These are phyloP conservation scores for Physcia stellaris DNA, from an alignment of 495 filamentous ascomycete genomes.

Conservation along the genomic window DNA sequence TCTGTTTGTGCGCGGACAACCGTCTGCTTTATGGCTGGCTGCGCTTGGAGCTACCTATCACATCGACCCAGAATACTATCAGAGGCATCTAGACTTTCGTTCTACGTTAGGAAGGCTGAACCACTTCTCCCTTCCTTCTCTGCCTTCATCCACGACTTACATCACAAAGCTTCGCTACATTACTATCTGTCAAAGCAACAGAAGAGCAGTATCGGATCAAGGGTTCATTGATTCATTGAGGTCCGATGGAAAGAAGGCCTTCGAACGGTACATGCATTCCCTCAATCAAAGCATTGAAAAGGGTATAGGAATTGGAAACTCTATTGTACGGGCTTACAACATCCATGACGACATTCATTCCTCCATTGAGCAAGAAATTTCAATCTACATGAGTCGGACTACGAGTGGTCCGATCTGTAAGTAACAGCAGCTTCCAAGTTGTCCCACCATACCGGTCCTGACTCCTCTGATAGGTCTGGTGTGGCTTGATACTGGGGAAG, in stretches of 20 bases:
- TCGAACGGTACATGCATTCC: neutral
- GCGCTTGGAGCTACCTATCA: conserved; percentile 12
- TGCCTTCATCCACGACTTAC: conserved; percentile 13
- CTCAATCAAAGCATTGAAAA: neutral
- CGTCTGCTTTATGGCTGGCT: conserved; percentile 16
- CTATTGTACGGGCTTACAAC: neutral
- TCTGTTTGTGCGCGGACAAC: conserved; percentile 14
- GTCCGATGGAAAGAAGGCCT: neutral
- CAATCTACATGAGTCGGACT: neutral
- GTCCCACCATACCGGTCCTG: neutral
- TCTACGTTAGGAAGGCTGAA: neutral
- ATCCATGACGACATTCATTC: neutral
- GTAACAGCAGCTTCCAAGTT: neutral
- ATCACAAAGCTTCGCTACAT: conserved; percentile 10
- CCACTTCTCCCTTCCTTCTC: conserved; percentile 12
- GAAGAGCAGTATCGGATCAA: neutral
- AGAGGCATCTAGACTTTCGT: conserved; percentile 16
- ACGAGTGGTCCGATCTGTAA: neutral
- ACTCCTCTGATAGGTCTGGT: neutral
- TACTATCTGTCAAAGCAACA: conserved; percentile 10
- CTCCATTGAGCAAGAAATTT: neutral
- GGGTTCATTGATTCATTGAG: neutral
- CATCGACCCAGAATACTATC: conserved; percentile 18
- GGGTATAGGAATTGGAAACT: neutral
- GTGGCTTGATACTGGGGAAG: neutral